phyloP scores from a whole-genome alignment of 2,329 filamentous ascomycete species.

The Alternaria burnsii region DNA sequence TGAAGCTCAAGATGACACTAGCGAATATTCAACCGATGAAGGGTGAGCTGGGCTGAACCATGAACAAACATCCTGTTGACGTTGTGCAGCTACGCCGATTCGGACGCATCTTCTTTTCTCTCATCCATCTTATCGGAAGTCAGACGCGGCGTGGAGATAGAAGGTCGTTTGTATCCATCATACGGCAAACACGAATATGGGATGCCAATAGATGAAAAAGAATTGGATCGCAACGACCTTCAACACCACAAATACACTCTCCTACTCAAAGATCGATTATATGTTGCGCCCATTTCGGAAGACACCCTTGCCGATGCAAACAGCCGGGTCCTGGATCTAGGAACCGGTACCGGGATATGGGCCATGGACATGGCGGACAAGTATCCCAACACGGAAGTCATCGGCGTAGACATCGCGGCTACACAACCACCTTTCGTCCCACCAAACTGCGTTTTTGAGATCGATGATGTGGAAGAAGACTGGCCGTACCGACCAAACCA shows the following conservation, averaged over 20 bases:
- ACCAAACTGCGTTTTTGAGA: constrained; percentile 50
- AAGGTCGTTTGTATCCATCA: constrained; percentile 29
- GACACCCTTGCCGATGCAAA: constrained; percentile 11
- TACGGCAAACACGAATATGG: constrained; percentile 35
- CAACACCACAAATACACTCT: constrained; percentile 37
- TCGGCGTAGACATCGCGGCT: constrained; percentile 49
- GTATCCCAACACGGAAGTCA: constrained; percentile 22
- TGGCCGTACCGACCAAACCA: constrained; percentile 45
- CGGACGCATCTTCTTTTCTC: constrained; percentile 33
- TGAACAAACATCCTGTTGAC: background rate
- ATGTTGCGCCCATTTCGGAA: constrained; percentile 26
- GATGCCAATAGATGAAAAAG: constrained; percentile 40
- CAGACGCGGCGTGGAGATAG: constrained; percentile 30
- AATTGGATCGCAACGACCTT: constrained; percentile 34
- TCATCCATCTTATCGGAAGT: constrained; percentile 34
- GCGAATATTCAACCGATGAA: constrained; percentile 31
- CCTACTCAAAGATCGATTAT: constrained; percentile 26
- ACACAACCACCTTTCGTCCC: constrained; percentile 51
- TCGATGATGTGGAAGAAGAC: constrained; percentile 51
- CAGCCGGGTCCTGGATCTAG: constrained; percentile 30
- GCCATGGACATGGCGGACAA: constrained; percentile 37
- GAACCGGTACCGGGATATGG: constrained; percentile 36
- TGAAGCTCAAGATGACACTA: constrained; percentile 27
- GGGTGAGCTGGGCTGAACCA: constrained; percentile 21
- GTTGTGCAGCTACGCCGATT: constrained; percentile 27